Base-by-base conservation (phyloP, 352 stramenopile species). In the Poterioochromonas sp. region DNA sequence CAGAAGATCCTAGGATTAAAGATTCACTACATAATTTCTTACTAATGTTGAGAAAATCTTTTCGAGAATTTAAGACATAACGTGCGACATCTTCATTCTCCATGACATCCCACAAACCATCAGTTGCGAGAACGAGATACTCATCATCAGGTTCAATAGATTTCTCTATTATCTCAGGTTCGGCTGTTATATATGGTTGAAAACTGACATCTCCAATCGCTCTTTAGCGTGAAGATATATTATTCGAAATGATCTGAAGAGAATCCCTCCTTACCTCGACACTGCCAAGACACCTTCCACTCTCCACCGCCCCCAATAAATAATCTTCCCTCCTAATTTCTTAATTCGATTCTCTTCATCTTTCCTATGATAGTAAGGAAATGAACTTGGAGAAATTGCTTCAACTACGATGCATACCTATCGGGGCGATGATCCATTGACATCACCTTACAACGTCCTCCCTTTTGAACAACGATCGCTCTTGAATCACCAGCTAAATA, bases 281-380 rank as follows among this genome's bases (percentile, higher is more conserved):
- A 97, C 91, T 29, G 92, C 92, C 58, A 97, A 84, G 68, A 96
- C 92, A 44, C 92, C 92, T 81, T 96, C 88, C n/a, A 97, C 92
- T 58, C 92, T 88, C 89, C 90, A 95, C 47, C 94, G 88, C 32
- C 92, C 92, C 88, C 89, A 94, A 73, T 94, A 90, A 18, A 94
- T 88, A 0, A 97, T 89, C 34, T 85, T 91, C 51, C 92, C 92
- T 39, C 92, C 91, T 26, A 94, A 82, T 64, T 91, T 87, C 54
- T 90, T 86, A 73, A 97, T 93, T 49, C 92, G 86, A 70, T 90
- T 88, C 60, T 87, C 86, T 84, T 97, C 92, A 62, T 96, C 90
- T 40, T 88, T 65, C 22, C 65, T 69, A 43, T 43, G 8, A 69
- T 20, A 43, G 11, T 22, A 43, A 43, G 41, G 41, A 39, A 69